Base-by-base conservation (phyloP, 2,329 filamentous ascomycete species). In the Akanthomyces dipterigenus region DNA sequence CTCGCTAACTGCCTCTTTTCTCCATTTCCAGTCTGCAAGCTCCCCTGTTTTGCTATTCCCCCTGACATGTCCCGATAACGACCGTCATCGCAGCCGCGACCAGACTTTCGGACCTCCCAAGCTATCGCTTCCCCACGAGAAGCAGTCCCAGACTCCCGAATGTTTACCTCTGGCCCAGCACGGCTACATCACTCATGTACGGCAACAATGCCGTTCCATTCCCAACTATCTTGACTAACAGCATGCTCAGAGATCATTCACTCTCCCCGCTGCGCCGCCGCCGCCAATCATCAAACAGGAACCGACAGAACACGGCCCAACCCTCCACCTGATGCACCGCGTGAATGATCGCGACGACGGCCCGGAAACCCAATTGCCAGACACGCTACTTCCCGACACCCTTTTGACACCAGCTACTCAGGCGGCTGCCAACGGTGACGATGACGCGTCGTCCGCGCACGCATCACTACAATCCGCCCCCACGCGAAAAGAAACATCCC, bases 401-500 rank as follows among this genome's bases (percentile, higher is more conserved):
- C 31, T 24, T 26, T 55, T 46, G 31, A 36, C 38, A 12, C 24
- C 40, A 4, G 38, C 48, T 16, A 46, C 49, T 12, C 57, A 53
- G 22, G 24, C n/a, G 42, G 40, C 45, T 63, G 63, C 26, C 40
- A 14, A 24, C 40, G 26, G 38, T 49, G 49, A 20, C 14, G 56
- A 34, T 31, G 36, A 51, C 16, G 18, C 20, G 38, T 40, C 46
- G 16, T 50, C 55, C 34, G 45, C 34, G 16, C 55, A 43, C 40
- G 20, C 49, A 26, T 54, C 57, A 26, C 40, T 45, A 7, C 57
- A 53, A 12, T 60, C 57, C 24, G 28, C 5, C 26, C 28, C 20
- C 58, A 63, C 65, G 31, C 64, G 63, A 62, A 78, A 72, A 56
- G 75, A 80, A 36, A 72, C 70, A n/a, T 82, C 80, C 12, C 78